Evolutionary conservation across 345 rosid genomes (phyloP).

Genomic region (Populus davidiana): DNA sequence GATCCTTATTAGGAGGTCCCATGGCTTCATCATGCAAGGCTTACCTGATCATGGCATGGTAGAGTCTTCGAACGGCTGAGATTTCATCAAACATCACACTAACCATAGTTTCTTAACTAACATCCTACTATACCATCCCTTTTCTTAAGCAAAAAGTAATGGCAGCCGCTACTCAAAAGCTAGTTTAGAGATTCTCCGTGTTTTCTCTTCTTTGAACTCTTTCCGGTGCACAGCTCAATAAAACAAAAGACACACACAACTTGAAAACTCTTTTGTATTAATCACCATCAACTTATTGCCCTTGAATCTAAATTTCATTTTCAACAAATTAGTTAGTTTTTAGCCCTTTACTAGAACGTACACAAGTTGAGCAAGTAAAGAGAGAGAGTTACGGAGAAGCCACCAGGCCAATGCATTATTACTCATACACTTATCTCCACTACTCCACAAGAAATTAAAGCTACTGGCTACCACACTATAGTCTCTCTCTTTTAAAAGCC

Average conservation of each 20-base stretch:
- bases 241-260: constrained; percentile 4
- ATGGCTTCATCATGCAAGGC: neutral
- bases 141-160: constrained; percentile 6
- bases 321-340: constrained; percentile 5
- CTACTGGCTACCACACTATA: neutral
- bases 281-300: neutral
- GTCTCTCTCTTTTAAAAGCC: neutral
- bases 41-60: neutral
- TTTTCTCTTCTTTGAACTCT: neutral
- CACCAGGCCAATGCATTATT: constrained; percentile 7
- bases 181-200: constrained; percentile 9
- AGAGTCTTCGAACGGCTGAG: neutral
- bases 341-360: neutral
- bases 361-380: constrained; percentile 9
- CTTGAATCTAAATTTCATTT: neutral
- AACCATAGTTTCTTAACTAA: neutral
- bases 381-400: constrained; percentile 1
- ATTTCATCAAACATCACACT: neutral
- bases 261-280: neutral
- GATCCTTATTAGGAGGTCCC: constrained; percentile 3
- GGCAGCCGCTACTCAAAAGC: neutral
- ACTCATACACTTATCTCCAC: neutral
- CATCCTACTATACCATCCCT: neutral
- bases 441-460: neutral
- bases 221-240: neutral